Evolutionary conservation across 305 asterid genomes (phyloP).

Genomic region (Nicotiana rustica): DNA sequence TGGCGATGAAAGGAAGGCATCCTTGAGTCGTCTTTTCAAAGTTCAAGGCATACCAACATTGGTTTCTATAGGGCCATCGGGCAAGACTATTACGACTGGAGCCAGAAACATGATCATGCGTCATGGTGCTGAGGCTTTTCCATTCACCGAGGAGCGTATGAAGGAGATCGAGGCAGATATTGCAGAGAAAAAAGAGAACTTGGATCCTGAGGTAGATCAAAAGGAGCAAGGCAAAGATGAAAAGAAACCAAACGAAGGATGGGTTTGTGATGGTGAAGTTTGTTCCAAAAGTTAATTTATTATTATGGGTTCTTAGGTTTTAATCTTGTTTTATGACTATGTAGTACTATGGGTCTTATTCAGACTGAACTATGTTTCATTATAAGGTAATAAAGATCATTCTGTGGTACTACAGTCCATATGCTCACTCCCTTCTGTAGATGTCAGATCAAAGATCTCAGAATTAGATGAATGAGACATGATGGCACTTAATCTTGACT

Average conservation of each 20-base stretch:
- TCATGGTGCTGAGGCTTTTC: conserved; percentile 76
- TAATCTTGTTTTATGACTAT: background rate
- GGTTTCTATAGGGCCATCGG: conserved; percentile 74
- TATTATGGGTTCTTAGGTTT: background rate
- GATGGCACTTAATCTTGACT: background rate
- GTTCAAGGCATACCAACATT: conserved; percentile 78
- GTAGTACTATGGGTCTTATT: background rate
- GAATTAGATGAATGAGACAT: background rate
- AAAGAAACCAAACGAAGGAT: conserved; percentile 45
- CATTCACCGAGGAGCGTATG: conserved; percentile 78
- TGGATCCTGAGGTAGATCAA: conserved; percentile 19
- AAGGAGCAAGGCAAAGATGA: conserved; percentile 36
- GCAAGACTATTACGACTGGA: conserved; percentile 69
- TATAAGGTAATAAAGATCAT: background rate
- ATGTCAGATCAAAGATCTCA: background rate
- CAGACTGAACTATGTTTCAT: background rate
- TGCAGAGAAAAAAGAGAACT: conserved; percentile 42
- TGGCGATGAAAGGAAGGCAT: conserved; percentile 70
- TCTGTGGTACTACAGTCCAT: background rate
- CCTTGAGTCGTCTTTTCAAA: conserved; percentile 64
- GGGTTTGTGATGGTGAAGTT: conserved; percentile 67
- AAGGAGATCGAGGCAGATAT: conserved; percentile 66
- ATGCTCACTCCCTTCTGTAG: background rate
- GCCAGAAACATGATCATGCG: conserved; percentile 59
- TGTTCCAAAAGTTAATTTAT: conserved; percentile 46